Base-by-base conservation (phyloP, 179 eudicot genomes). In the Pouteria campechiana region DNA sequence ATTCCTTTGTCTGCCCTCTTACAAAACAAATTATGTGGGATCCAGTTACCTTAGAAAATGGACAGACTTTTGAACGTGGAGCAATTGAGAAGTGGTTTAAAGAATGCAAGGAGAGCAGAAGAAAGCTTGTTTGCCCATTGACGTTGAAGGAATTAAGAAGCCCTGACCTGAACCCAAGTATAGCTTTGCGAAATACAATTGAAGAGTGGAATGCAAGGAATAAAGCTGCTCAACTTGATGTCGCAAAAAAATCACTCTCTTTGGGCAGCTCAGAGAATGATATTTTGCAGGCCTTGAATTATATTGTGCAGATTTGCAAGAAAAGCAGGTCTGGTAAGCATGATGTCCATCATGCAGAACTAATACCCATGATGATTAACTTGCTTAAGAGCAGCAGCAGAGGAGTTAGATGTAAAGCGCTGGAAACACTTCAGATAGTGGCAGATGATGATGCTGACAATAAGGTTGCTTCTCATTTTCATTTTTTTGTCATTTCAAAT, bases 151-250 rank as follows among this genome's bases (percentile, higher is more conserved):
- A 82, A 30, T 37, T 90, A 52, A 72, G 48, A 63, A 74, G 61
- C 54, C 75, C 79, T 7, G 65, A 72, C 17, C 54, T 90, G 65
- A 87, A 71, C 52, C 98, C 98, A 4, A 82, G 88, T 48, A 73
- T 90, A 41, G 92, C 94, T 46, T 51, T 90, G 41, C 58, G 83
- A 36, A 67, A 73, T 37, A 71, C 98, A 4, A 90, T 90, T 38
- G 74, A 77, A 64, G 96, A 90, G 67, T 90, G 98, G 98, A 66
- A 75, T 52, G 92, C 92, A 13, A 90, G 96, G 68, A 90, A 90
- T 55, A 96, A 86, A 70, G 88, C 83, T 21, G 85, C 85, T 35
- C 83, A 75, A 60, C 74, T 90, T 53, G 94, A 90, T 43, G 68
- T 77, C 65, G 94, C 94, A 25, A 76, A 79, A 30, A 70, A 70